A percentile compares a stretch with the other conserved stretches of the same genome.
Conservation (phyloP, 1,284 basidiomycete species). For the Inonotus obliquus region DNA sequence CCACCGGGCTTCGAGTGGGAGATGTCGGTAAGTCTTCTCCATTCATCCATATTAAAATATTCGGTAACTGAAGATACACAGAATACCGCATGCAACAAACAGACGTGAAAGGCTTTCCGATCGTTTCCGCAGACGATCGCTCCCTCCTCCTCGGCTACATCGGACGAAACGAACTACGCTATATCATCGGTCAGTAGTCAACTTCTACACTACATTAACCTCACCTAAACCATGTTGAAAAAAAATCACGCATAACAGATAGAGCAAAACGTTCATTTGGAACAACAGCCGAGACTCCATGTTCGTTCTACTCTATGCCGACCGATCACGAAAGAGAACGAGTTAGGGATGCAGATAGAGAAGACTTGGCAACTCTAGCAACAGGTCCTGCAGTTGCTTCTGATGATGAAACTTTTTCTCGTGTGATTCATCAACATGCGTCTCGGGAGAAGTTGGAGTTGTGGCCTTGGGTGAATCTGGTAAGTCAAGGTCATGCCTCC, state of each 20-base stretch:
- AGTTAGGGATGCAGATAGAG: slow-evolving; percentile 29
- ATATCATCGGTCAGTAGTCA: slow-evolving; percentile 67
- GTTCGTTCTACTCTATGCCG: slow-evolving; percentile 56
- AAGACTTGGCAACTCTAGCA: slow-evolving; percentile 44
- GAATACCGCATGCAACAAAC: slow-evolving; percentile 68
- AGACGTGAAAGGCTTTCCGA: slow-evolving; percentile 88
- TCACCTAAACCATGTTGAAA: too few species aligned
- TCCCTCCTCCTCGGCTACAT: slow-evolving; percentile 83
- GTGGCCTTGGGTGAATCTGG: slow-evolving; percentile 91
- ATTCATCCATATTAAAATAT: too few species aligned
- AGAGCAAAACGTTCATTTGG: slow-evolving; percentile 62
- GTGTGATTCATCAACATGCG: slow-evolving; percentile 55
- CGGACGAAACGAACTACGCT: slow-evolving; percentile 79
- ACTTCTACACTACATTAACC: too few species aligned
- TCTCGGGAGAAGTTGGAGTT: slow-evolving; percentile 65
- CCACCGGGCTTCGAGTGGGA: slow-evolving; percentile 69
- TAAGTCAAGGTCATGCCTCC: slow-evolving; percentile 28
- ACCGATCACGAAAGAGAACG: slow-evolving; percentile 30
- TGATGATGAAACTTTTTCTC: slow-evolving; percentile 62
- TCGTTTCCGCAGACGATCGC: slow-evolving; percentile 60
- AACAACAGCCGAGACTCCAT: slow-evolving; percentile 60
- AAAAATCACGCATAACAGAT: too few species aligned
- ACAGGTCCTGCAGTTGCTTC: slow-evolving; percentile 51
- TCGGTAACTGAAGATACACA: slow-evolving; percentile 28
- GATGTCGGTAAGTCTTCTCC: slow-evolving; percentile 63